These are phyloP conservation scores for Vaccinium darrowii DNA, from an alignment of 148 eudicot genomes.

Conservation along the genomic window DNA sequence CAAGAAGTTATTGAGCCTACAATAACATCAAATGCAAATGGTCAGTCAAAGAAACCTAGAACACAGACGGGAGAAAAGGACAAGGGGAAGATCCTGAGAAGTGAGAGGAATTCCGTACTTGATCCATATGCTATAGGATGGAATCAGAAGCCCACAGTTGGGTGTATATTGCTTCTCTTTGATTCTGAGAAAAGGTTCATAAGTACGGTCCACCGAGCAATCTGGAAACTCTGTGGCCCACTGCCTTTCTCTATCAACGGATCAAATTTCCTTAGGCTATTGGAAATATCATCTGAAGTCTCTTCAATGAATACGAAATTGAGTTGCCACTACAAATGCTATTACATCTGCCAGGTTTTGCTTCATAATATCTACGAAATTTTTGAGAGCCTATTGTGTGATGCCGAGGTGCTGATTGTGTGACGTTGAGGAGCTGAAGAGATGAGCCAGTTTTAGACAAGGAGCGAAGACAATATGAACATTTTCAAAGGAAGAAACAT, in stretches of 20 bases:
- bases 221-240: too few relatives aligned
- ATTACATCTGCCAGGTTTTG: too few relatives aligned
- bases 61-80: background rate
- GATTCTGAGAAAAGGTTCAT: too few relatives aligned
- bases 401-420: slow-evolving; percentile 21
- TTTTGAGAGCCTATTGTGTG: slow-evolving; percentile 62
- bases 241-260: too few relatives aligned
- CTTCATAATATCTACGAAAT: slow-evolving; percentile 33
- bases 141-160: too few relatives aligned
- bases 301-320: too few relatives aligned
- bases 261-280: slow-evolving; percentile 29
- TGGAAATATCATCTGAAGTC: slow-evolving; percentile 38
- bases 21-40: too few relatives aligned
- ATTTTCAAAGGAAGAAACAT: background rate
- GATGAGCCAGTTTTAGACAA: slow-evolving; percentile 9
- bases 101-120: too few relatives aligned
- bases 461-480: background rate
- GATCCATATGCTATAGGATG: background rate
- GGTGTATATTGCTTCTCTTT: too few relatives aligned
- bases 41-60: background rate
- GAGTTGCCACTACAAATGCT: too few relatives aligned
- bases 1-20: background rate
- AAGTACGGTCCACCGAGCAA: too few relatives aligned
- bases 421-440: slow-evolving; percentile 52
- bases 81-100: background rate